Evolutionary conservation across 2,329 filamentous ascomycete genomes (phyloP), one percentile per base, ranked within the genome.

Genomic region (Allantophomopsis cytisporea): DNA sequence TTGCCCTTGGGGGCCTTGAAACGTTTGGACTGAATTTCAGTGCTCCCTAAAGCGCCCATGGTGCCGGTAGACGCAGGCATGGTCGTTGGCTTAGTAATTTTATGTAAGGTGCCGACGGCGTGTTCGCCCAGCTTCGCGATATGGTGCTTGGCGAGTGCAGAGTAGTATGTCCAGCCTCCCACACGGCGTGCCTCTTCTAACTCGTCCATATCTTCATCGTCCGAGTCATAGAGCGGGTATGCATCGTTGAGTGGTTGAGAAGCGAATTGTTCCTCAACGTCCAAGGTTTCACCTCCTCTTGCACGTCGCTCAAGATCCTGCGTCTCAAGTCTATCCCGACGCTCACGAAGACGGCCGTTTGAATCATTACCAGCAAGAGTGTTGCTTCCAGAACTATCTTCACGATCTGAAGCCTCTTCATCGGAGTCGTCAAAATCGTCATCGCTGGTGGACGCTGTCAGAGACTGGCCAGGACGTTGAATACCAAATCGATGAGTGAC

Each of bases 401-500:
- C 61, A 2, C 80, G 77, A 41, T 83, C 79, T 1, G 76, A 79
- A 38, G 83, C 76, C 36, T 79, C 72, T 2, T 82, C 78, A 43
- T 83, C 78, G 1, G 76, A 78, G 39, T 83, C 77, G 36, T 79
- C 73, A 16, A 83, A 76, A 30, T 84, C 79, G 14, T 85, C 81
- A 31, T 86, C 80, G 37, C 85, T 87, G 1, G 84, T 88, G 16
- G 76, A 80, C 40, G 83, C 77, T 31, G 78, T 83, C 28, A 79
- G 77, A 39, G 82, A 85, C 15, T 83, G 73, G 6, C 76, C 77
- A 1, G 83, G 78, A 28, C 89, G 73, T 52, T 84, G 81, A 50
- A 98, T 95, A 40, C 91, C 91, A 56, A 96, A 96, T 49, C 82
- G 77, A 52, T 91, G 86, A 4, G 76, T 86, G 21, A 78, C 74